Conservation (phyloP, 2,329 filamentous ascomycete species). For the Paraconiothyrium sp. region DNA sequence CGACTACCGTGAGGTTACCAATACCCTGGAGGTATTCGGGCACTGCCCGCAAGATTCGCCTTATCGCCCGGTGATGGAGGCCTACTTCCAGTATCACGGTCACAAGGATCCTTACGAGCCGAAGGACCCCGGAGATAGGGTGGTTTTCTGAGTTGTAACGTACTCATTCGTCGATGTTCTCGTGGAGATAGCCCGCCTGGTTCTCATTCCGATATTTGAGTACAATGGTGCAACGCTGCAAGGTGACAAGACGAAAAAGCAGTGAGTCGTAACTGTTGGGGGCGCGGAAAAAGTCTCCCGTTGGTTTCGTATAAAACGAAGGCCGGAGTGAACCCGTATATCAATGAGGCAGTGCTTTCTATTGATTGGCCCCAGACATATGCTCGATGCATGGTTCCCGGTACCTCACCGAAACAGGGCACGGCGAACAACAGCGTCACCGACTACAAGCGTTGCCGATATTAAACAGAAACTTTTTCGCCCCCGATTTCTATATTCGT, state of each 20-base stretch:
- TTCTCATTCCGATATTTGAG: not conserved
- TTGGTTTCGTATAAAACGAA: not conserved
- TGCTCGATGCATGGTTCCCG: not conserved
- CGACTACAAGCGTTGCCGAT: not conserved
- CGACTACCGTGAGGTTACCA: conserved; percentile 48
- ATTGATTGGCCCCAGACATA: not conserved
- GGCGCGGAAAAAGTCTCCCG: not conserved
- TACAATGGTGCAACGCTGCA: no score
- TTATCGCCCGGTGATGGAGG: conserved; percentile 38
- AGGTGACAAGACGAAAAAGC: no score
- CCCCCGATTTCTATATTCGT: not conserved
- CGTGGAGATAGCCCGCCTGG: not conserved
- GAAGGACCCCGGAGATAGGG: conserved; percentile 25
- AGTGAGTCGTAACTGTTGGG: not conserved
- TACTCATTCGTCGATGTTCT: not conserved
- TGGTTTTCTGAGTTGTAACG: conserved; percentile 23
- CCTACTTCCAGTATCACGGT: conserved; percentile 46
- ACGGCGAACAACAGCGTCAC: not conserved
- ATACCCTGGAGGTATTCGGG: conserved; percentile 47
- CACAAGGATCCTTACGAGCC: conserved; percentile 45
- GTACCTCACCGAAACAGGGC: not conserved
- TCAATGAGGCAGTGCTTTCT: not conserved
- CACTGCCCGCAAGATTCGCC: conserved; percentile 43
- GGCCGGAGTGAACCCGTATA: not conserved
- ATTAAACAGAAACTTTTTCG: not conserved